Evolutionary conservation across 2,329 filamentous ascomycete species (phyloP).

Genomic region (Talaromyces atroroseus): DNA sequence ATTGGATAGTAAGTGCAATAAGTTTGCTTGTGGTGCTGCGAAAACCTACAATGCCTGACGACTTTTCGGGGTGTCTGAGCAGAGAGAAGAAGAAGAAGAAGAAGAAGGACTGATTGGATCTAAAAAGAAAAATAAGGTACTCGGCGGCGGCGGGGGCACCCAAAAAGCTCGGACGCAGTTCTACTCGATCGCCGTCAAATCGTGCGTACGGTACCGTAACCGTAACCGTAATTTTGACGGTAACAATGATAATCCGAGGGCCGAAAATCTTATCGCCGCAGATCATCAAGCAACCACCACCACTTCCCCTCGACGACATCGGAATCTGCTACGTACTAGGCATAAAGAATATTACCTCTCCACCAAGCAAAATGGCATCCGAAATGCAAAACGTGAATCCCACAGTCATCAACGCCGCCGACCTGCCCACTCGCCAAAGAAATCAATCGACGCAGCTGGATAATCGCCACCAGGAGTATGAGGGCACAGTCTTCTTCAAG

Average conservation of each 20-base stretch:
- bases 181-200: not conserved
- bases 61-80: too few species aligned
- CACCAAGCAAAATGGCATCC: slow-evolving; percentile 25
- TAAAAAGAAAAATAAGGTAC: too few species aligned
- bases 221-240: not conserved
- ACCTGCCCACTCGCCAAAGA: slow-evolving; percentile 71
- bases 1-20: too few species aligned
- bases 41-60: too few species aligned
- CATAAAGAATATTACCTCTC: too few species aligned
- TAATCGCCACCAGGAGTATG: slow-evolving; percentile 19
- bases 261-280: not conserved
- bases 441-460: slow-evolving; percentile 38
- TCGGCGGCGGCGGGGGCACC: too few species aligned
- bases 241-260: not conserved
- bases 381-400: slow-evolving; percentile 64
- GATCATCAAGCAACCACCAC: not conserved
- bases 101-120: too few species aligned
- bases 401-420: slow-evolving; percentile 79
- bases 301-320: too few species aligned
- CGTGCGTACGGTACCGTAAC: not conserved
- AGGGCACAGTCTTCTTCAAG: slow-evolving; percentile 44
- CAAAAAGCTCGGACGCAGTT: not conserved
- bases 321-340: too few species aligned
- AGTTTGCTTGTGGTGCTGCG: too few species aligned
- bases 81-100: too few species aligned